phyloP scores from a whole-genome alignment of 139 green algal genomes.

The Chlorella sp. region DNA sequence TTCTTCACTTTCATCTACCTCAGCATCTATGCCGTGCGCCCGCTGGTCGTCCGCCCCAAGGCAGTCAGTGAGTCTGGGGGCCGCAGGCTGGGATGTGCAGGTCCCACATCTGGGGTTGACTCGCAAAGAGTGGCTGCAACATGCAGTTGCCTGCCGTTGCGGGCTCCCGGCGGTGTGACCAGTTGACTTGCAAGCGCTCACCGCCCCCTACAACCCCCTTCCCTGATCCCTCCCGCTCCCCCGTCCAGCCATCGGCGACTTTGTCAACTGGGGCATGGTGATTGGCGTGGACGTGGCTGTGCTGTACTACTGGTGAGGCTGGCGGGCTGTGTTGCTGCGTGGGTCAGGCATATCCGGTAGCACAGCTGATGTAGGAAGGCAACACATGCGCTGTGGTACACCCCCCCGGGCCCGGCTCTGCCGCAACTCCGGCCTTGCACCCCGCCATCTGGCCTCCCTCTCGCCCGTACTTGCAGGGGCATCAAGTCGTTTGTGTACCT shows the following conservation, averaged over 20 bases:
- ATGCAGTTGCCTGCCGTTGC: too few relatives aligned
- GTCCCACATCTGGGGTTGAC: too few relatives aligned
- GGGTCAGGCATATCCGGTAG: too few relatives aligned
- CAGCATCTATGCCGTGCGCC: slow-evolving; percentile 73
- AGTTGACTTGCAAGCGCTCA: not conserved
- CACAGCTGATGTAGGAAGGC: too few relatives aligned
- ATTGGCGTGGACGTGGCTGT: slow-evolving; percentile 58
- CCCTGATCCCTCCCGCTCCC: not conserved
- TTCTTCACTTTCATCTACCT: slow-evolving; percentile 61
- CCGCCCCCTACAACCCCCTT: not conserved
- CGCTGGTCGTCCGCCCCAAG: slow-evolving; percentile 72
- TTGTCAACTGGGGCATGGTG: slow-evolving; percentile 59
- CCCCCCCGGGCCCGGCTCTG: too few relatives aligned
- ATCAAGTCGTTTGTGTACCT: slow-evolving; percentile 71
- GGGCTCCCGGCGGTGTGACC: too few relatives aligned
- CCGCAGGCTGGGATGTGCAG: too few relatives aligned
- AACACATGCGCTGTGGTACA: too few relatives aligned
- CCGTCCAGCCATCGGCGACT: slow-evolving; percentile 46
- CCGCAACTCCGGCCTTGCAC: too few relatives aligned
- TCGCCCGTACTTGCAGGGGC: slow-evolving; percentile 11
- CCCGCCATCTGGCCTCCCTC: too few relatives aligned
- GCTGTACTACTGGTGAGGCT: slow-evolving; percentile 46
- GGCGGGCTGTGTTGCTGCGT: too few relatives aligned
- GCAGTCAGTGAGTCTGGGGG: slow-evolving; percentile 20
- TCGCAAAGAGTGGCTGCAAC: too few relatives aligned